Evolutionary conservation across 2,329 filamentous ascomycete species (phyloP).

Genomic region (Neonectria coccinea): DNA sequence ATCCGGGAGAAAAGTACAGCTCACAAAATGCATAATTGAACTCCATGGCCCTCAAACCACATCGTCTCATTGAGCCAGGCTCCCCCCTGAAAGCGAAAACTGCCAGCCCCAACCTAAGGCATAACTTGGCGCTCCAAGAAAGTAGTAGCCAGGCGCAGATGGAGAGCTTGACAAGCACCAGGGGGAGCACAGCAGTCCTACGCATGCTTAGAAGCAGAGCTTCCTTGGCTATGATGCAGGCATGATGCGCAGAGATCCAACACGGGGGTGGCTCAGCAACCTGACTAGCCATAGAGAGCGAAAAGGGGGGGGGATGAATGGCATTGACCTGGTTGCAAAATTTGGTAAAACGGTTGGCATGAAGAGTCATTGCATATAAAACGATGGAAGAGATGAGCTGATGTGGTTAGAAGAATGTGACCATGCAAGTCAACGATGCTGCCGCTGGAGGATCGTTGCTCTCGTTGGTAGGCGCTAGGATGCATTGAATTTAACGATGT

Average conservation of each 20-base stretch:
- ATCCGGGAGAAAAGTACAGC: neutral
- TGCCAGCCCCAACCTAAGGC: neutral
- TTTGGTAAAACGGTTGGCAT: neutral
- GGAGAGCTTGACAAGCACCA: neutral
- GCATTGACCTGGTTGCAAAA: neutral
- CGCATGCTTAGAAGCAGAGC: neutral
- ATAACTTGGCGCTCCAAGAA: neutral
- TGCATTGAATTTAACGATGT: neutral
- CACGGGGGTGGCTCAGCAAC: neutral
- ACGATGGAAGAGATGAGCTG: neutral
- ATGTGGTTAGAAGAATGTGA: neutral
- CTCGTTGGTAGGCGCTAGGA: slow-evolving; percentile 1
- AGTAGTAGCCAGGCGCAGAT: neutral
- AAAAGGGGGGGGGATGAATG: neutral
- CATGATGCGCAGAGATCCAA: neutral
- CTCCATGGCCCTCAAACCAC: neutral
- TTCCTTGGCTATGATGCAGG: neutral
- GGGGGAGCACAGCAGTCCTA: too few species aligned
- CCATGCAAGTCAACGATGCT: neutral
- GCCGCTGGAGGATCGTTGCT: neutral
- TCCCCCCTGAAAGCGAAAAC: neutral
- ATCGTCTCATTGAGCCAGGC: neutral
- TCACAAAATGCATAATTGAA: neutral
- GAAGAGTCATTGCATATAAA: neutral
- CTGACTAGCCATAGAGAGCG: neutral